phyloP scores from a whole-genome alignment of 140 eudicot species.

The Ambrosia hybrid region DNA sequence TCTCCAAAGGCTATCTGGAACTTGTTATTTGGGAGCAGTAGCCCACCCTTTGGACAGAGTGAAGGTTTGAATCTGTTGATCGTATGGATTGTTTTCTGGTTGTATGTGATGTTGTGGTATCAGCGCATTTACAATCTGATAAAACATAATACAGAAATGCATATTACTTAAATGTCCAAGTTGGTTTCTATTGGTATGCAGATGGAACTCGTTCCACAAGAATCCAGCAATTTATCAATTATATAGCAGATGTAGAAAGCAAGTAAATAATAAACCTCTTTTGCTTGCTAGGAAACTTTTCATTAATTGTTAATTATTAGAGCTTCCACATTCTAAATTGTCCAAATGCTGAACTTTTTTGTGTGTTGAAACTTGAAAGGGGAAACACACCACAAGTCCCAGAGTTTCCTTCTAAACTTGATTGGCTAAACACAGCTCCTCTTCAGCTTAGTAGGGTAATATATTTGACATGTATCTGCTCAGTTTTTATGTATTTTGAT shows the following conservation, averaged over 20 bases:
- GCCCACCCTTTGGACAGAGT: conserved; percentile 53
- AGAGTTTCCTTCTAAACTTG: conserved; percentile 93
- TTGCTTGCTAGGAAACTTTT: conserved; percentile 3
- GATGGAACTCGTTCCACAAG: conserved; percentile 58
- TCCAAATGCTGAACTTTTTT: conserved; percentile 4
- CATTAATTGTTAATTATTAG: conserved; percentile 1
- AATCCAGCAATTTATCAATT: conserved; percentile 71
- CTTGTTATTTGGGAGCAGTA: conserved; percentile 59
- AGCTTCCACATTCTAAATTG: conserved; percentile 2
- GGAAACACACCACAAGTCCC: conserved; percentile 65
- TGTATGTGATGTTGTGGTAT: conserved; percentile 6
- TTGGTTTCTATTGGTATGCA: conserved; percentile 37
- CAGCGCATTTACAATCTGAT: conserved; percentile 1
- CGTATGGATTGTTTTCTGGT: conserved; percentile 14
- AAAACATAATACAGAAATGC: conserved; percentile 15
- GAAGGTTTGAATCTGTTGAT: conserved; percentile 52
- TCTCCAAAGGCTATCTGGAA: conserved; percentile 97
- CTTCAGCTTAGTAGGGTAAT: conserved; percentile 94
- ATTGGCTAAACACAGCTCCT: conserved; percentile 93
- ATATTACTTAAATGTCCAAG: conserved; percentile 13
- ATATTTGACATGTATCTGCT: conserved; percentile 9
- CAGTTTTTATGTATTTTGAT: conserved; percentile 1
- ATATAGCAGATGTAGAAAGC: conserved; percentile 84
- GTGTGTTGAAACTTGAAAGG: conserved; percentile 38
- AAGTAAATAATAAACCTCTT: conserved; percentile 38